Evolutionary conservation across 768 basidiomycete species (phyloP), one percentile per base, ranked within the genome.

Genomic region (Tremella mesenterica): DNA sequence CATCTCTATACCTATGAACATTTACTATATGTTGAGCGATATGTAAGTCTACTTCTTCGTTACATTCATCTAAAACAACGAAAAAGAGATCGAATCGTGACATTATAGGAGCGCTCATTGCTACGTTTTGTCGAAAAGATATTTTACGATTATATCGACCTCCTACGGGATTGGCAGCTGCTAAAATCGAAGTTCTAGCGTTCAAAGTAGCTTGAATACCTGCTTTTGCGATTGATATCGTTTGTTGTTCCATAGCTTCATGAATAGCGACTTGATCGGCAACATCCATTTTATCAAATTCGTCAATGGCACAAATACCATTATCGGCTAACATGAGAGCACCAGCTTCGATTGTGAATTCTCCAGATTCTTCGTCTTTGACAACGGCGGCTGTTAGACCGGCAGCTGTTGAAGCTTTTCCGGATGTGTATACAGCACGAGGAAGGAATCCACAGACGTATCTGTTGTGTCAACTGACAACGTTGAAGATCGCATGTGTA

Each of bases 251-350:
- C 52, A 53, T 53, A 3, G 95, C 95, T 72, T 99, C 97, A 79
- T 99, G 95, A 64, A 99, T 97, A 30, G 95, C 95, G 38, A 97
- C 90, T 73, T 97, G 95, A 73, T 97, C 95, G 0, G 88, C 84
- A 48, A 96, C 83, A 72, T 97, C 93, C 95, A 99, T 99, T 75
- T 99, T 99, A 81, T 99, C 95, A 67, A 99, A 99, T 74, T 97
- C 95, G 76, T 99, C 95, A 65, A 99, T 99, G n/a, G 92, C 92
- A 69, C 95, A 99, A 70, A 97, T 96, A 7, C 95, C 95, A 63
- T 97, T 97, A 76, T 99, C 95, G 5, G 95, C 95, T 3, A 99
- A 81, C 95, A 99, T 97, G 60, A 99, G 80, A 3, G 95, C 95
- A 45, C 95, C 95, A 20, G 95, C 95, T 76, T 99, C 95, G 67